Percentiles rank a stretch among this genome's conserved stretches.
These are phyloP conservation scores for Nasturtium officinale DNA, from an alignment of 345 rosid species.

Conservation along the genomic window DNA sequence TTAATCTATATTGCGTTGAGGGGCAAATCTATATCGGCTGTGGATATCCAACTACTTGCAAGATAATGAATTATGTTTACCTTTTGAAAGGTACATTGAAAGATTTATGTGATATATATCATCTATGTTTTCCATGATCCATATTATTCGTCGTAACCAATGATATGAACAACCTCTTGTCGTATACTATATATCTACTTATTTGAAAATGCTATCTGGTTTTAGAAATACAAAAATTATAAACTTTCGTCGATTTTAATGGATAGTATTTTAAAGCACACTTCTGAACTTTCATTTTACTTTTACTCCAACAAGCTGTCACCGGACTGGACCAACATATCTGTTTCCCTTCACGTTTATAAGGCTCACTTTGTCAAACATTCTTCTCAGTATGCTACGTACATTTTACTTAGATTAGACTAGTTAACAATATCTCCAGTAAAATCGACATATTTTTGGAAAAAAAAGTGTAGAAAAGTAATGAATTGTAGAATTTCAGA, in stretches of 20 bases:
- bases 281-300: background rate
- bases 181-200: background rate
- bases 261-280: background rate
- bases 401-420: background rate
- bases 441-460: background rate
- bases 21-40: background rate
- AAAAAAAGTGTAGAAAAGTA: background rate
- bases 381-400: no score
- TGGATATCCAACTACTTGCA: constrained; percentile 21
- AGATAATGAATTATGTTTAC: background rate
- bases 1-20: background rate
- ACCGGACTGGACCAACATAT: background rate
- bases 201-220: constrained; percentile 3
- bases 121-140: background rate
- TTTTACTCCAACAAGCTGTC: constrained; percentile 12
- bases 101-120: background rate
- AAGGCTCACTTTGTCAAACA: background rate
- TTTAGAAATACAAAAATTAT: background rate
- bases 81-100: background rate
- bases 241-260: background rate
- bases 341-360: constrained; percentile 19
- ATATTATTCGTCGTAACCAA: background rate
- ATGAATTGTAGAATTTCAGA: background rate
- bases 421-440: background rate
- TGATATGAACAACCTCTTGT: background rate